Conservation (phyloP, 805 yeast genomes). For the Yamadazyma sp. region DNA sequence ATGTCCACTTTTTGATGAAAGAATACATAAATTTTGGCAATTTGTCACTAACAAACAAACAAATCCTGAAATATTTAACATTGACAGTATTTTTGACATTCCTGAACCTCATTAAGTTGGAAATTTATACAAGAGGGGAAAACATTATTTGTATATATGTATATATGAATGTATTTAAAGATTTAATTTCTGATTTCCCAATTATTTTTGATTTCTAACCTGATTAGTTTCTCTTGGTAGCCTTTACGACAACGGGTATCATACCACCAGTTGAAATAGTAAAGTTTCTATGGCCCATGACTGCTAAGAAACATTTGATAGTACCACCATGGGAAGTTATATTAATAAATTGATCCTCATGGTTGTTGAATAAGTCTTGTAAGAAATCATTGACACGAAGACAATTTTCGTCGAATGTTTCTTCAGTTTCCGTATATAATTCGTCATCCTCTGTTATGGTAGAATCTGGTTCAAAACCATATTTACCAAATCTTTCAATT, state of each 20-base stretch:
- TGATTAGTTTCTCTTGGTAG: conserved; percentile 11
- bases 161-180: not conserved
- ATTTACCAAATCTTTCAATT: conserved; percentile 31
- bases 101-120: too few relatives aligned
- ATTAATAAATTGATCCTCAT: conserved; percentile 27
- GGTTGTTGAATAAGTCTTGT: conserved; percentile 21
- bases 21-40: too few relatives aligned
- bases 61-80: too few relatives aligned
- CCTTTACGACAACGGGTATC: conserved; percentile 59
- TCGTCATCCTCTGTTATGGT: conserved; percentile 48
- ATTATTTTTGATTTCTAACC: not conserved
- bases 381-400: conserved; percentile 48
- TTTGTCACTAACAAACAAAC: too few relatives aligned
- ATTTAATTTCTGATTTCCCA: not conserved
- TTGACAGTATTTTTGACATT: too few relatives aligned
- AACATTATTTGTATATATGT: not conserved
- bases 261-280: conserved; percentile 63
- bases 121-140: too few relatives aligned
- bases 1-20: too few relatives aligned
- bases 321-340: conserved; percentile 54
- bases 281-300: conserved; percentile 50
- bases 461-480: conserved; percentile 30
- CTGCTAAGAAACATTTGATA: conserved; percentile 45
- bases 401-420: conserved; percentile 48
- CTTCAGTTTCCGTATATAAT: conserved; percentile 41